A percentile compares a stretch with the other conserved stretches of the same genome.
Evolutionary conservation across 148 eudicot species (phyloP).

Genomic region (Dianthus caryophyllus): DNA sequence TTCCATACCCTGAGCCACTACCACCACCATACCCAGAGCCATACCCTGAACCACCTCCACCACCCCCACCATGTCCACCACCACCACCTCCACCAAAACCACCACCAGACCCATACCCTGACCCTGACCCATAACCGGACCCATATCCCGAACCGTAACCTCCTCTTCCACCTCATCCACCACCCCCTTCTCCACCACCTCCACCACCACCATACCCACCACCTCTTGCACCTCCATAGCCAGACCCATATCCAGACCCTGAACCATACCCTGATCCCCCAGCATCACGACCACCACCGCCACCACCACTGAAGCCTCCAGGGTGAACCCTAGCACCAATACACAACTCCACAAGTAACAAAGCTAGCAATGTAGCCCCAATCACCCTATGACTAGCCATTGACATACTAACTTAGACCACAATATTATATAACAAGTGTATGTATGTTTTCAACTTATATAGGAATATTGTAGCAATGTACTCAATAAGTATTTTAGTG

Average conservation of each 20-base stretch:
- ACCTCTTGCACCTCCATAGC: slow-evolving; percentile 29
- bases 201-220: slow-evolving; percentile 31
- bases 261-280: slow-evolving; percentile 20
- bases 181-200: slow-evolving; percentile 26
- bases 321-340: slow-evolving; percentile 31
- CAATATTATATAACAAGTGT: neutral
- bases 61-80: slow-evolving; percentile 29
- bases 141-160: slow-evolving; percentile 33
- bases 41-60: slow-evolving; percentile 28
- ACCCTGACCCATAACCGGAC: slow-evolving; percentile 36
- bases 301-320: slow-evolving; percentile 17
- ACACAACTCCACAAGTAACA: slow-evolving; percentile 36
- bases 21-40: slow-evolving; percentile 34
- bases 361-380: slow-evolving; percentile 22
- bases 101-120: slow-evolving; percentile 32
- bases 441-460: neutral
- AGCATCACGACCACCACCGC: slow-evolving; percentile 27
- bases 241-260: slow-evolving; percentile 15
- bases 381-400: slow-evolving; percentile 28
- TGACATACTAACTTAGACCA: neutral
- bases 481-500: neutral
- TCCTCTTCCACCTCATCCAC: slow-evolving; percentile 28
- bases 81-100: slow-evolving; percentile 38
- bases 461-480: neutral
- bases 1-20: slow-evolving; percentile 23